Conservation (phyloP, 1,139 yeast genomes). For the Suhomyces chickasaworum region DNA sequence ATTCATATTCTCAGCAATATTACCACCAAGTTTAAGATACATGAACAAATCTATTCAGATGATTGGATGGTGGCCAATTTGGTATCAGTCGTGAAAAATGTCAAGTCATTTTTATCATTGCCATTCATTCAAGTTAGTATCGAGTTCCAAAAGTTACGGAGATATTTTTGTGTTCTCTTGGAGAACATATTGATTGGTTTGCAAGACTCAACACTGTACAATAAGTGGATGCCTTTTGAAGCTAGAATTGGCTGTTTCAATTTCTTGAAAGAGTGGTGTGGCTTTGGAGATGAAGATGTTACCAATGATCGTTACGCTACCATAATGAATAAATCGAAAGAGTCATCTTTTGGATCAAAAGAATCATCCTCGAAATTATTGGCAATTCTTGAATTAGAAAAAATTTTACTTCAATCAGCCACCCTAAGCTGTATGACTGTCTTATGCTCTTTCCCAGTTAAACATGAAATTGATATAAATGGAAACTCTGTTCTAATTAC, state of each 20-base stretch:
- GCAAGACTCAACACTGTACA: constrained; percentile 39
- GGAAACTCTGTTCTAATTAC: constrained; percentile 53
- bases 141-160: constrained; percentile 73
- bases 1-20: constrained; percentile 73
- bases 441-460: constrained; percentile 67
- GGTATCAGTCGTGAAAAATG: constrained; percentile 63
- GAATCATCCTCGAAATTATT: constrained; percentile 23
- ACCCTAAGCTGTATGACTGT: constrained; percentile 84
- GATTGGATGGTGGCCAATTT: constrained; percentile 69
- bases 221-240: constrained; percentile 75
- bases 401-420: constrained; percentile 67
- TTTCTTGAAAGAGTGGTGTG: constrained; percentile 92
- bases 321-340: constrained; percentile 57
- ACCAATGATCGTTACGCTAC: constrained; percentile 67
- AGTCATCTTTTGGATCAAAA: constrained; percentile 42
- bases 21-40: constrained; percentile 63
- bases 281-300: constrained; percentile 67
- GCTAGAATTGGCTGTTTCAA: constrained; percentile 83
- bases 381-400: constrained; percentile 85
- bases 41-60: constrained; percentile 58
- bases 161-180: constrained; percentile 78
- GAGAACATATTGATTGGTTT: constrained; percentile 67
- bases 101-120: constrained; percentile 62
- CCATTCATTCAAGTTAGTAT: constrained; percentile 65
- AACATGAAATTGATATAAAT: constrained; percentile 49